Evolutionary conservation across 768 basidiomycete genomes (phyloP), one percentile per base, ranked within the genome.

Genomic region (Agrocybe praecox): DNA sequence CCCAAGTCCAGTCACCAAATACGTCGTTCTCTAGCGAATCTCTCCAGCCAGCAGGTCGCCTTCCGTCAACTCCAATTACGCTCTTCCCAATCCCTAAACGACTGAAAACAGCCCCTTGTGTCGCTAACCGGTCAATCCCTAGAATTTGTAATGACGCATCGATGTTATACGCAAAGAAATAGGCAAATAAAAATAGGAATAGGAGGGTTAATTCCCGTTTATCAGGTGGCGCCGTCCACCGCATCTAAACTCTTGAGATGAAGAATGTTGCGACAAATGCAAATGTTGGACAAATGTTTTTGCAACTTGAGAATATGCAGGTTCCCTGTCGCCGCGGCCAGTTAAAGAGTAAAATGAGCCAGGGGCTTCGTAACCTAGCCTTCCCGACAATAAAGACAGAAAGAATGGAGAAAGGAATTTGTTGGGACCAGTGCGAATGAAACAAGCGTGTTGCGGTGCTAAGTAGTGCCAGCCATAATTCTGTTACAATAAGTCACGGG

Each of bases 131-230:
- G 58, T 81, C 80, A 52, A 81, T 69, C 18, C 81, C 81, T 9
- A 84, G 69, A 34, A 80, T 72, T 43, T 78, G 76, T 6, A 91
- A 72, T 0, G 89, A 85, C 2, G 78, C 69, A 69, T 91, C 88
- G 57, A 92, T 72, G 72, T 94, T 90, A 68, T 87, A 90, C 36
- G 90, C 82, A 45, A 94, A 69, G 24, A 89, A 72, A 66, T 93
- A 90, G 49, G 84, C 71, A 15, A 83, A 75, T 29, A 91, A 68
- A 10, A 86, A 83, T 62, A 88, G 82, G 33, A 92, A 73, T 57
- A 90, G 64, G 62, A 95, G 80, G 10, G 84, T 77, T 29, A 89
- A 62, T 72, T 95, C 94, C 60, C 92, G 84, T 61, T 87, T 82
- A 47, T 81, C 89, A 11, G 88, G 92, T 50, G 85, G 82, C 2